Base-by-base conservation (phyloP, 2,329 filamentous ascomycete species). In the Penicillium sp. region DNA sequence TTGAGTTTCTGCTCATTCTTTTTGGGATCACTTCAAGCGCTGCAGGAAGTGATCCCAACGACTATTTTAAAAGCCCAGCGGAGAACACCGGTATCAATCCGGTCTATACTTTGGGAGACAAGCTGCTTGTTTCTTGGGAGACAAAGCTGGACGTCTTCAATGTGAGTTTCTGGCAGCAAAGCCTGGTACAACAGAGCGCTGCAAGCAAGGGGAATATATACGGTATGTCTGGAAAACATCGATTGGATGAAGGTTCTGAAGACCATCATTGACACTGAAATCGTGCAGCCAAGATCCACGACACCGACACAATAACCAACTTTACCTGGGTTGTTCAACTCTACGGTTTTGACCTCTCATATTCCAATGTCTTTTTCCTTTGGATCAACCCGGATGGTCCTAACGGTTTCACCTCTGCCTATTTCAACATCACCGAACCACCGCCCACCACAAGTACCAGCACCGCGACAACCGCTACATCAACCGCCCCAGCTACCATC, bases 241-340 rank as follows among this genome's bases (percentile, higher is more conserved):
- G 25, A n/a, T n/a, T 4, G 11, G 11, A 5, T 4, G 10, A 27
- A 27, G 4, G 5, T 4, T 13, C 14, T 4, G 6, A 27, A 14
- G 9, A 16, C n/a, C 9, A 17, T 20, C 37, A 18, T 8, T 3
- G 5, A n/a, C 5, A 17, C 18, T 34, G 17, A 36, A n/a, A 5
- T 9, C 11, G 7, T 30, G 7, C 25, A 50, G 47, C 43, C 9
- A 45, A 46, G 33, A 46, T 48, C 19, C 39, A 48, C 19, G 25
- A 33, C 20, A 36, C 2, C 3, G 36, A 45, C 26, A 23, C 40
- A 33, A 21, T 48, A 7, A 44, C 41, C 2, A 48, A 50, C 18
- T 52, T 52, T 19, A 50, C 43, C 15, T 51, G 50, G 50, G 28
- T 21, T 7, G 50, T 53, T 15, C 50, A 53, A 26, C 36, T 46